Evolutionary conservation across 306 rosid genomes (phyloP).

Genomic region (Citrullus amarus): DNA sequence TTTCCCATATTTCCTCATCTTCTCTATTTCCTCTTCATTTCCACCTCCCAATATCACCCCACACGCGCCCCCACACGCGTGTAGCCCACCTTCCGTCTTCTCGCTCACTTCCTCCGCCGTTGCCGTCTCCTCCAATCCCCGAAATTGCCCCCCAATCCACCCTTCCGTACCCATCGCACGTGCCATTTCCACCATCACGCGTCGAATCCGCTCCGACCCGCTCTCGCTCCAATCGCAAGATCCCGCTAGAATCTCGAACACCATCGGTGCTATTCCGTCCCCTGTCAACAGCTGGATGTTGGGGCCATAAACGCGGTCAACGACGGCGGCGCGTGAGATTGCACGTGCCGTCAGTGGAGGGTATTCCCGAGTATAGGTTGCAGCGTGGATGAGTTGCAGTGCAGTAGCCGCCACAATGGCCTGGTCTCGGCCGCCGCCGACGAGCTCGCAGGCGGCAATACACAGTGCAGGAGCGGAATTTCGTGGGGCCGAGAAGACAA

Average conservation of each 20-base stretch:
- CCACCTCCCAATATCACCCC: slow-evolving; percentile 69
- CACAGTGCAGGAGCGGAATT: slow-evolving; percentile 52
- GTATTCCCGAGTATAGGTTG: slow-evolving; percentile 28
- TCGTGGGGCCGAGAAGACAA: slow-evolving; percentile 27
- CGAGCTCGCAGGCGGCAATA: slow-evolving; percentile 55
- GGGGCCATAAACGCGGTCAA: slow-evolving; percentile 5
- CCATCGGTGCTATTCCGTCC: slow-evolving; percentile 40
- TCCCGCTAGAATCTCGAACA: slow-evolving; percentile 31
- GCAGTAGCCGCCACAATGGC: slow-evolving; percentile 68
- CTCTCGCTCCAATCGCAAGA: slow-evolving; percentile 17
- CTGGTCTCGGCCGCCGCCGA: slow-evolving; percentile 32
- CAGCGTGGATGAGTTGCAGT: slow-evolving; percentile 26
- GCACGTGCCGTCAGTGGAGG: slow-evolving; percentile 17
- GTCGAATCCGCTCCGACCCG: slow-evolving; percentile 27
- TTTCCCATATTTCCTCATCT: slow-evolving; percentile 31
- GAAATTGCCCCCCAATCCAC: slow-evolving; percentile 23
- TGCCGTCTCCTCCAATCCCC: not conserved
- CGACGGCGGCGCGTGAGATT: not conserved
- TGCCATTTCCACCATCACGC: slow-evolving; percentile 44
- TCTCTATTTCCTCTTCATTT: slow-evolving; percentile 38
- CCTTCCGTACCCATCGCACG: slow-evolving; percentile 48
- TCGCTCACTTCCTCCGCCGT: not conserved
- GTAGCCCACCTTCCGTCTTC: slow-evolving; percentile 45
- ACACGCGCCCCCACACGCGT: slow-evolving; percentile 60
- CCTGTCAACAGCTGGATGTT: slow-evolving; percentile 37